Evolutionary conservation across 352 stramenopile species (phyloP).

Genomic region (Pythium pyrilobum): DNA sequence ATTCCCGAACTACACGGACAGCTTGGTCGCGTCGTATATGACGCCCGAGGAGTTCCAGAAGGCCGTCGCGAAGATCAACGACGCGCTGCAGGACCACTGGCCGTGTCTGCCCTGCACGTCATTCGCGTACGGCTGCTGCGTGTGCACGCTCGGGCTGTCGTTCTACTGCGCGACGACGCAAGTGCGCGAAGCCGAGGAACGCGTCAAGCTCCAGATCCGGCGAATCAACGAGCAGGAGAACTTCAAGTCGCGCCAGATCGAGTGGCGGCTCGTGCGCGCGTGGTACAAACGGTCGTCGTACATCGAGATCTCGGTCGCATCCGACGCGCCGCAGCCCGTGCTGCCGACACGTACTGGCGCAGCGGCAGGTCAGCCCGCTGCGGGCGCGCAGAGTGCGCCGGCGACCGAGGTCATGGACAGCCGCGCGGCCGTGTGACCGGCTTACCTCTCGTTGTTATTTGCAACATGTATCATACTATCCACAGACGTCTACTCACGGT

Average conservation of each 20-base stretch:
- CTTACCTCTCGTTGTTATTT: neutral
- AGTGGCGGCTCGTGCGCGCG: constrained; percentile 59
- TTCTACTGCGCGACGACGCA: constrained; percentile 77
- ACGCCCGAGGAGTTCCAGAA: constrained; percentile 57
- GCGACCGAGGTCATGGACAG: constrained; percentile 16
- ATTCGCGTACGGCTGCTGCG: constrained; percentile 77
- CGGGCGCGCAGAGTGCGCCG: neutral
- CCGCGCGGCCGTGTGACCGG: neutral
- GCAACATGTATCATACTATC: constrained; percentile 1
- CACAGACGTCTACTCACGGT: no score
- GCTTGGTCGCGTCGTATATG: constrained; percentile 38
- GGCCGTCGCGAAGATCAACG: constrained; percentile 69
- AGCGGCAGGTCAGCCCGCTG: neutral
- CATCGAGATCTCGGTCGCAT: constrained; percentile 51
- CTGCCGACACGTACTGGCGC: neutral
- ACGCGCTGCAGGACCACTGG: constrained; percentile 80
- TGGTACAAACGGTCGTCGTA: constrained; percentile 68
- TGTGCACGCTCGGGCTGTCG: constrained; percentile 75
- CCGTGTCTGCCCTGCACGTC: constrained; percentile 76
- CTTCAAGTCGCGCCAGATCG: constrained; percentile 46
- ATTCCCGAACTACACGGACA: constrained; percentile 39
- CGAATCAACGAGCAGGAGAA: constrained; percentile 67
- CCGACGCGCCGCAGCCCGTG: constrained; percentile 9
- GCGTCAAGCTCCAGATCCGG: constrained; percentile 57
- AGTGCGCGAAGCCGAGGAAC: constrained; percentile 64